A percentile compares a stretch with the other conserved stretches of the same genome.
These are phyloP conservation scores for Caloboletus firmus DNA, from an alignment of 1,284 basidiomycete genomes.

Conservation along the genomic window DNA sequence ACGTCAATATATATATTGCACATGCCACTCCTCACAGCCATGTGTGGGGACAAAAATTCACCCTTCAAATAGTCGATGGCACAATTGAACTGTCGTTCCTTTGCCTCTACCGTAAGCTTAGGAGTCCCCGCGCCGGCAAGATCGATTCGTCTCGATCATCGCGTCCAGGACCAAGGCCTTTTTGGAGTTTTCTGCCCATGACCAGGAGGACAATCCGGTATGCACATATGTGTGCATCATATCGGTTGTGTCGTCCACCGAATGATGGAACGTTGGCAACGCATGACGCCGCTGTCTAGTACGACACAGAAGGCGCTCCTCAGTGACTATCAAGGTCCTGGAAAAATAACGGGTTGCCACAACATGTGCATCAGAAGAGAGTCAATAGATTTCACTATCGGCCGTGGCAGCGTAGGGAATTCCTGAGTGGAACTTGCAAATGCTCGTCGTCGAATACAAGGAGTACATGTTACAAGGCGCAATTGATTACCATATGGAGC, in stretches of 20 bases:
- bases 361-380: no score
- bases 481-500: no score
- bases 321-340: no score
- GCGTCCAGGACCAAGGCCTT: neutral
- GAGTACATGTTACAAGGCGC: no score
- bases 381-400: no score
- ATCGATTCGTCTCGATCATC: neutral
- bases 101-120: neutral
- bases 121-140: neutral
- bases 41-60: neutral
- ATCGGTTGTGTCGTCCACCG: neutral
- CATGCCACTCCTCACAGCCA: neutral
- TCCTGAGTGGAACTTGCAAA: no score
- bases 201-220: neutral
- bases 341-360: no score
- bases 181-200: constrained; percentile 1
- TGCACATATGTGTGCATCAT: neutral
- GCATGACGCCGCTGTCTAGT: neutral
- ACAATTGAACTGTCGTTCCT: neutral
- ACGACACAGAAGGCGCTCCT: neutral
- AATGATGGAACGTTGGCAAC: neutral
- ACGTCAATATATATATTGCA: neutral
- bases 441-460: constrained; percentile 41
- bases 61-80: neutral
- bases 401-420: no score